Evolutionary conservation across 2,329 filamentous ascomycete species (phyloP), one percentile per base, ranked within the genome.

Genomic region (Microcyclospora pomicola): DNA sequence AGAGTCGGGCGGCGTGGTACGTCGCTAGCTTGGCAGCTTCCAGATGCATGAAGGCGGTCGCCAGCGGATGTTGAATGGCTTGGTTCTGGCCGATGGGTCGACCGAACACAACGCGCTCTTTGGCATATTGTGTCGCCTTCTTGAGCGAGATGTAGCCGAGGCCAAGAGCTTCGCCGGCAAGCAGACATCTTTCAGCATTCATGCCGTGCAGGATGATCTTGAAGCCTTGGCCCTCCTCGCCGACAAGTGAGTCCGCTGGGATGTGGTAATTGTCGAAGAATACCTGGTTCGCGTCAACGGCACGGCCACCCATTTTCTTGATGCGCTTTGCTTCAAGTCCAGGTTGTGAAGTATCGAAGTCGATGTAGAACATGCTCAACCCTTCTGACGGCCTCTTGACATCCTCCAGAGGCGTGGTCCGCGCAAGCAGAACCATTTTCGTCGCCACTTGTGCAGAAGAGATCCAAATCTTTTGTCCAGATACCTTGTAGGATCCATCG

Each of bases 401-500:
- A 42, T 82, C 67, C 36, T 83, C 77, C 0, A 79, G 48, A 0
- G 80, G 72, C 0, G 76, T 83, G 0, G 83, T 92, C 1, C 84
- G 73, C 0, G 82, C 82, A 0, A 93, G 69, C 0, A 92, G 67
- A 3, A 92, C 77, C 83, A 92, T 92, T 51, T 84, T 83, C 3
- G 71, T 69, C 0, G 84, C 83, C 0, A 88, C 80, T 55, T 92
- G 82, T 0, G 84, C 84, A 37, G 76, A 87, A 0, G 82, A 83
- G 38, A 91, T 92, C 84, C 84, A 92, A 38, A 88, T 87, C 62
- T 92, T 92, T 55, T 88, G 82, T 0, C 84, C 83, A 0, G 73
- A 73, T 9, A 92, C 68, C 1, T 62, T 65, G 54, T 87, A 92
- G 9, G 68, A 61, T 0, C 71, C 73, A 11, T 71, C 64, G 0